These are phyloP conservation scores for Globisporangium middletonii DNA, from an alignment of 352 stramenopile genomes.

Conservation along the genomic window DNA sequence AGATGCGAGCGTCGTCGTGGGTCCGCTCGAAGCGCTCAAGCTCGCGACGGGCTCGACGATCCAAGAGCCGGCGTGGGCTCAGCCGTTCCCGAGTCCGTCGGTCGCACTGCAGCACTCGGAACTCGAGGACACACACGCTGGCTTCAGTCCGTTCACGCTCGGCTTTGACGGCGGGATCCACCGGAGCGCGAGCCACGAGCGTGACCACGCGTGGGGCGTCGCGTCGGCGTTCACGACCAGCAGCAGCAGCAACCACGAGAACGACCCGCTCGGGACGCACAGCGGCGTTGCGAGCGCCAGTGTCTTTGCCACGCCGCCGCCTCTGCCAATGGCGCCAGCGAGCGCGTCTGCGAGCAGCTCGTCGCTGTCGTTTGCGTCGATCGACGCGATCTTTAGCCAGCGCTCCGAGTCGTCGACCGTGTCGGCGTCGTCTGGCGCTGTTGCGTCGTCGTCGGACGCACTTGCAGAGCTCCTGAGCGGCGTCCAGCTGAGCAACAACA, in stretches of 20 bases:
- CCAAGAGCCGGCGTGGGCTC: slow-evolving; percentile 60
- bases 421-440: not conserved
- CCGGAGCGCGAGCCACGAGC: slow-evolving; percentile 20
- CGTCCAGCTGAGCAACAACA: slow-evolving; percentile 36
- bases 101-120: slow-evolving; percentile 23
- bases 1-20: slow-evolving; percentile 20
- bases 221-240: not conserved
- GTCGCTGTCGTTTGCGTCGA: slow-evolving; percentile 70
- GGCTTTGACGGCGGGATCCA: slow-evolving; percentile 64
- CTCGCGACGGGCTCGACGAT: slow-evolving; percentile 53
- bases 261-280: slow-evolving; percentile 2
- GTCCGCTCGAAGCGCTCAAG: slow-evolving; percentile 66
- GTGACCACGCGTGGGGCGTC: slow-evolving; percentile 22
- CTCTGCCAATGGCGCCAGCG: not conserved
- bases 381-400: slow-evolving; percentile 80
- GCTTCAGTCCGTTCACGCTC: slow-evolving; percentile 73
- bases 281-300: not conserved
- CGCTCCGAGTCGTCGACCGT: slow-evolving; percentile 38
- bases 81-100: slow-evolving; percentile 53
- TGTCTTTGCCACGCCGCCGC: slow-evolving; percentile 8
- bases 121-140: slow-evolving; percentile 9
- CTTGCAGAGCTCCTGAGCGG: slow-evolving; percentile 51
- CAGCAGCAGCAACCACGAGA: slow-evolving; percentile 5
- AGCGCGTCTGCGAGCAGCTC: slow-evolving; percentile 15
- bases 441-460: slow-evolving; percentile 32